Conservation (phyloP, 148 eudicot species). For the Chenopodium quinoa region DNA sequence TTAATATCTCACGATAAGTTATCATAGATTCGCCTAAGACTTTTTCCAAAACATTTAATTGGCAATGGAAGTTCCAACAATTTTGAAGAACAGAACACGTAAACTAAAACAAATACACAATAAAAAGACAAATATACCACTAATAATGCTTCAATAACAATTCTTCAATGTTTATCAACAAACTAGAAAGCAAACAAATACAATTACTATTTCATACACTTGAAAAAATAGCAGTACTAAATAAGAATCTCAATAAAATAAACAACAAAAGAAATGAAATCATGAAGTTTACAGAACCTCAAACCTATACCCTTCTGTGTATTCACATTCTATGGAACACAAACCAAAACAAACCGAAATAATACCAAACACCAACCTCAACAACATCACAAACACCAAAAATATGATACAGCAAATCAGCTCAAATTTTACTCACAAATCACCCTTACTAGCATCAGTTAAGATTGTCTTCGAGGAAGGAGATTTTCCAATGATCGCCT, state of each 20-base stretch:
- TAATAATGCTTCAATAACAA: constrained; percentile 24
- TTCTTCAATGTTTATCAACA: constrained; percentile 20
- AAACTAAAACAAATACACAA: not conserved
- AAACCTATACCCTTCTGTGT: constrained; percentile 35
- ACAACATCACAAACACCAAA: constrained; percentile 22
- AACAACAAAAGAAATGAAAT: constrained; percentile 18
- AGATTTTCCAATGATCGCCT: constrained; percentile 84
- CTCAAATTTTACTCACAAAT: constrained; percentile 36
- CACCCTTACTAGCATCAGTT: constrained; percentile 51
- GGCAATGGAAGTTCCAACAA: not conserved
- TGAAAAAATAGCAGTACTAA: constrained; percentile 16
- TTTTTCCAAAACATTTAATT: too few species aligned
- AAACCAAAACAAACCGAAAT: constrained; percentile 15
- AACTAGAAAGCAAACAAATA: constrained; percentile 19
- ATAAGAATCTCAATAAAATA: constrained; percentile 29
- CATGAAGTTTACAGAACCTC: constrained; percentile 24
- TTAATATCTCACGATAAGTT: too few species aligned
- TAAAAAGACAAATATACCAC: not conserved
- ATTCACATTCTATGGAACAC: constrained; percentile 34
- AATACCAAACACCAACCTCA: constrained; percentile 8
- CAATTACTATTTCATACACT: constrained; percentile 13
- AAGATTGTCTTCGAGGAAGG: constrained; percentile 55
- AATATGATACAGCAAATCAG: constrained; percentile 26
- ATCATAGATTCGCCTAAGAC: too few species aligned
- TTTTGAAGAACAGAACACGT: not conserved